Base-by-base conservation (phyloP, 2,329 filamentous ascomycete genomes). In the Ophidiomyces ophidiicola region DNA sequence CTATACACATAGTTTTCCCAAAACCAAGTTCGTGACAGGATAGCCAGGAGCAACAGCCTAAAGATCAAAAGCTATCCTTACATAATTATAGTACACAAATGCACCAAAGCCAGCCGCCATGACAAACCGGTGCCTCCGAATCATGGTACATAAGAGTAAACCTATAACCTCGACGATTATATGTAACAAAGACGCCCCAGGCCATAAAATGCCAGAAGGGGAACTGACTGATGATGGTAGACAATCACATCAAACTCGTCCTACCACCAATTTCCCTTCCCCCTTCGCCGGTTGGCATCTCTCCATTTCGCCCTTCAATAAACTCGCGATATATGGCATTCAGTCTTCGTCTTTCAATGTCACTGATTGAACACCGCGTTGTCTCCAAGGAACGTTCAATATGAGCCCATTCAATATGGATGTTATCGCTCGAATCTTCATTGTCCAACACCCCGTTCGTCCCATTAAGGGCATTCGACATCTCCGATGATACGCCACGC, bases 261-360 rank as follows among this genome's bases (percentile, higher is more conserved):
- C 90, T 70, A 10, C 87, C 90, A 5, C 90, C 90, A 62, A 98
- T 77, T 62, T 96, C 90, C 59, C 79, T 92, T 41, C 81, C 82
- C 0, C 82, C 86, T 61, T 96, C 84, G 1, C 90, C 90, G 60
- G 82, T 88, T 44, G 79, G 84, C 84, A 98, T 86, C 66, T 96
- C 87, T 5, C 90, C 90, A 59, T 87, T 94, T 50, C 90, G 72
- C 0, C 86, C 87, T 3, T 84, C 82, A 0, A 94, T 79, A 67
- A 98, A 98, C 63, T 98, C 90, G 11, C 72, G 69, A 57, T 98
- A 98, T 45, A 98, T 94, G 28, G 74, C 74, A 52, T 75, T 71
- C 48, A 98, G 61, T 44, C 88, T 68, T 45, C 66, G 69, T 51
- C 78, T 73, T 63, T 98, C 90, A 44, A 85, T 74, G 2, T 69